Conservation (phyloP, 768 basidiomycete genomes). For the Termitomyces sp. region DNA sequence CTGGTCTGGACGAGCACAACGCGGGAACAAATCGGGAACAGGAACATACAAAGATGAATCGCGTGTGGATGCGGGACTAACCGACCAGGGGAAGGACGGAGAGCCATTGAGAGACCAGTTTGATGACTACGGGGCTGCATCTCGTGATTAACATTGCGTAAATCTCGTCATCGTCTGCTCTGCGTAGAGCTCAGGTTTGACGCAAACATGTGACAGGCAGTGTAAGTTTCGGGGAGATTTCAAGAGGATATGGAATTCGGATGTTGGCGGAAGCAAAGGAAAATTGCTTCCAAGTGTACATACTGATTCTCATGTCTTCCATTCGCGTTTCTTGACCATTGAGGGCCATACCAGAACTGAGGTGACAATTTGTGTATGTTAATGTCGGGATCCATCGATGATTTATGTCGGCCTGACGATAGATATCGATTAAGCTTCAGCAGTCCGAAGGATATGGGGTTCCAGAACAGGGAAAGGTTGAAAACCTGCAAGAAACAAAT, state of each 20-base stretch:
- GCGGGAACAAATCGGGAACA: slow-evolving; percentile 13
- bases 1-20: slow-evolving; percentile 21
- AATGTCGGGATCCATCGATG: neutral
- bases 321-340: neutral
- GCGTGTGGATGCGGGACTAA: slow-evolving; percentile 6
- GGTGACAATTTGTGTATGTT: no score
- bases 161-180: neutral
- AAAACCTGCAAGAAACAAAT: neutral
- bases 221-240: neutral
- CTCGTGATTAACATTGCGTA: neutral
- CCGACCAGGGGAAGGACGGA: slow-evolving; percentile 16
- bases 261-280: neutral
- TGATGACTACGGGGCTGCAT: neutral
- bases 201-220: neutral
- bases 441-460: neutral
- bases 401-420: neutral
- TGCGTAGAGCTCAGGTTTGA: neutral
- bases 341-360: neutral
- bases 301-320: neutral
- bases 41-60: slow-evolving; percentile 4
- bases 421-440: neutral
- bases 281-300: neutral
- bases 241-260: neutral
- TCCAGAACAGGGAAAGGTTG: no score
- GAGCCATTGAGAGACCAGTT: slow-evolving; percentile 14